These are phyloP conservation scores for Nothophaeocryptopus gaeumannii DNA, from an alignment of 2,329 filamentous ascomycete species.

Conservation along the genomic window DNA sequence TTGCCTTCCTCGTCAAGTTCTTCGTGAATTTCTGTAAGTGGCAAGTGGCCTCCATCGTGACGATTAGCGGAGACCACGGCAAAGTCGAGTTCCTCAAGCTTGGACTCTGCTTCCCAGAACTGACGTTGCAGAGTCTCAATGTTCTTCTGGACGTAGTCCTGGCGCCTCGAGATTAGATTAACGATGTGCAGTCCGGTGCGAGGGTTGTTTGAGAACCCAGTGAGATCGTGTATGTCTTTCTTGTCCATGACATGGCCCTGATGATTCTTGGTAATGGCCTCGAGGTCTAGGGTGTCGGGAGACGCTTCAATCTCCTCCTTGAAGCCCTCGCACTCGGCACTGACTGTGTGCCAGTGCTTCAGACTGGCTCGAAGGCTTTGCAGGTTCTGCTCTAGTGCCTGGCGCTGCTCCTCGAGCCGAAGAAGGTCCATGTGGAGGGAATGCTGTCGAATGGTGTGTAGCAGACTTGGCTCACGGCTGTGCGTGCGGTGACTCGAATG, in stretches of 20 bases:
- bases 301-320: constrained; percentile 72
- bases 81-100: constrained; percentile 59
- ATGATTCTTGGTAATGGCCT: constrained; percentile 55
- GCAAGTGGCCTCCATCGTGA: constrained; percentile 59
- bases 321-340: constrained; percentile 85
- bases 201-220: constrained; percentile 46
- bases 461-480: neutral
- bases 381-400: constrained; percentile 72
- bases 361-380: constrained; percentile 71
- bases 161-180: constrained; percentile 66
- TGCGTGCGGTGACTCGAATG: constrained; percentile 1
- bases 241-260: constrained; percentile 63
- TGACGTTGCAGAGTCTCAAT: constrained; percentile 71
- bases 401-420: constrained; percentile 71
- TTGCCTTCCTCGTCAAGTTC: constrained; percentile 89
- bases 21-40: constrained; percentile 87
- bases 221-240: constrained; percentile 57
- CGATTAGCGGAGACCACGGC: constrained; percentile 25
- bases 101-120: constrained; percentile 65
- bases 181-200: constrained; percentile 63
- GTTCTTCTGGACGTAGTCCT: constrained; percentile 88
- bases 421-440: constrained; percentile 49
- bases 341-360: constrained; percentile 85
- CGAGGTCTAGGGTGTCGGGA: constrained; percentile 25
- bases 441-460: constrained; percentile 34